Conservation (phyloP, 495 filamentous ascomycete species). For the Talaromyces borbonicus region DNA sequence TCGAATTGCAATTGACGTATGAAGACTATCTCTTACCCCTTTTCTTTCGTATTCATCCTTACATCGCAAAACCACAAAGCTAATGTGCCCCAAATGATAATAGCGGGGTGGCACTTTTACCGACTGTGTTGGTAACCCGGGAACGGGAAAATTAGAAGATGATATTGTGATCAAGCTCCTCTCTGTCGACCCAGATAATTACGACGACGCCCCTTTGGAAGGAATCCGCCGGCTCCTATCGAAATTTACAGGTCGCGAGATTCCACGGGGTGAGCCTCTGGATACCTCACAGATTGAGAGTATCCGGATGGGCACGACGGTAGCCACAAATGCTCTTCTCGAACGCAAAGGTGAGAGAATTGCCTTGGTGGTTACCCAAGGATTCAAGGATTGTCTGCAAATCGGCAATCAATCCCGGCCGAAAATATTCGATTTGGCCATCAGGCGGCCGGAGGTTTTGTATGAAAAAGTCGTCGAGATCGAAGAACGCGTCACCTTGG, state of each 20-base stretch:
- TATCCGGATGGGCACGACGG: constrained; percentile 70
- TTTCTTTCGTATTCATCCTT: background rate
- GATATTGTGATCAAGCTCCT: constrained; percentile 71
- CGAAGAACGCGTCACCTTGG: constrained; percentile 66
- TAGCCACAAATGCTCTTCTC: constrained; percentile 66
- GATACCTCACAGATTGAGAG: constrained; percentile 70
- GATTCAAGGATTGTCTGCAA: constrained; percentile 73
- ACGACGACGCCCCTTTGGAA: constrained; percentile 68
- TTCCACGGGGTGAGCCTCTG: constrained; percentile 61
- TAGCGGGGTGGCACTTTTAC: constrained; percentile 20
- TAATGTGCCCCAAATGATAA: background rate
- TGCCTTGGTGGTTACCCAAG: constrained; percentile 71
- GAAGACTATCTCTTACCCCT: background rate
- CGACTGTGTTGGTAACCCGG: constrained; percentile 18
- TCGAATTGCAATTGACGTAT: constrained; percentile 10
- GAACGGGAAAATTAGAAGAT: constrained; percentile 45
- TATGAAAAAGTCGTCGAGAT: constrained; percentile 59
- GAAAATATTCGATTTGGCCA: constrained; percentile 62
- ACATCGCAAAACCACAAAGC: background rate
- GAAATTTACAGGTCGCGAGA: constrained; percentile 56
- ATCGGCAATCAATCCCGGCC: constrained; percentile 66
- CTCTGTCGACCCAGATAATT: constrained; percentile 70
- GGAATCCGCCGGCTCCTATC: constrained; percentile 77
- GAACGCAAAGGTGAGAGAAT: constrained; percentile 81
- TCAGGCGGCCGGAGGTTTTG: constrained; percentile 59